phyloP scores from a whole-genome alignment of 2,329 filamentous ascomycete genomes.

The Cytospora leucostoma region DNA sequence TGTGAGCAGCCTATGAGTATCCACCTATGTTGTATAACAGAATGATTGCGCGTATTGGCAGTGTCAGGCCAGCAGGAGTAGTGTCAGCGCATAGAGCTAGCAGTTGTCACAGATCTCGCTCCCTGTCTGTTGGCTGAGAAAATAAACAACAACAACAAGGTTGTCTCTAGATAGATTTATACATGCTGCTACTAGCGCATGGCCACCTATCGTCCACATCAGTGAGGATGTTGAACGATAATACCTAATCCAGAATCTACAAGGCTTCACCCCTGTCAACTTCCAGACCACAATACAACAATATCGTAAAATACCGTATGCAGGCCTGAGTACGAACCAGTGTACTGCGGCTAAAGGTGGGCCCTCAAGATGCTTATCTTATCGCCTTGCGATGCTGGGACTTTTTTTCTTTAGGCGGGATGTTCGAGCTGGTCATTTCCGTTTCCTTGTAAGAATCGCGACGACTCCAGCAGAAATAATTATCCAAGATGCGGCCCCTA shows the following conservation, averaged over 20 bases:
- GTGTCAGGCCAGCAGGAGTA: neutral
- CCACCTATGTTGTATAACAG: neutral
- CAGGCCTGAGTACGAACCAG: neutral
- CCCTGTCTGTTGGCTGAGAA: neutral
- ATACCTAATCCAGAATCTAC: no score
- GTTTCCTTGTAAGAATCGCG: neutral
- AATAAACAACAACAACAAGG: neutral
- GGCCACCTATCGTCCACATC: no score
- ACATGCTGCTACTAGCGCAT: no score
- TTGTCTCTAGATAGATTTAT: no score
- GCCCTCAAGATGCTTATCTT: constrained; percentile 10
- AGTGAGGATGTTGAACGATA: no score
- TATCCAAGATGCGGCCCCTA: constrained; percentile 71
- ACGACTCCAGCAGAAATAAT: neutral
- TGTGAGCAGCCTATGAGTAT: constrained; percentile 1
- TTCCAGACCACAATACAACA: neutral
- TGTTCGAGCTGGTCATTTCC: neutral
- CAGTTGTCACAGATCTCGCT: neutral
- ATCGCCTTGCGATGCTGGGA: constrained; percentile 19
- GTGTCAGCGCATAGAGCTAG: neutral
- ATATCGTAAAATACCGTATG: neutral
- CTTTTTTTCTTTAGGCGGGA: constrained; percentile 7
- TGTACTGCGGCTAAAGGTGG: constrained; percentile 12
- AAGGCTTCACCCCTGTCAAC: neutral
- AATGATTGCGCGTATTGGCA: neutral